phyloP scores from a whole-genome alignment of 768 basidiomycete genomes.

The Rhizopogon rudus region DNA sequence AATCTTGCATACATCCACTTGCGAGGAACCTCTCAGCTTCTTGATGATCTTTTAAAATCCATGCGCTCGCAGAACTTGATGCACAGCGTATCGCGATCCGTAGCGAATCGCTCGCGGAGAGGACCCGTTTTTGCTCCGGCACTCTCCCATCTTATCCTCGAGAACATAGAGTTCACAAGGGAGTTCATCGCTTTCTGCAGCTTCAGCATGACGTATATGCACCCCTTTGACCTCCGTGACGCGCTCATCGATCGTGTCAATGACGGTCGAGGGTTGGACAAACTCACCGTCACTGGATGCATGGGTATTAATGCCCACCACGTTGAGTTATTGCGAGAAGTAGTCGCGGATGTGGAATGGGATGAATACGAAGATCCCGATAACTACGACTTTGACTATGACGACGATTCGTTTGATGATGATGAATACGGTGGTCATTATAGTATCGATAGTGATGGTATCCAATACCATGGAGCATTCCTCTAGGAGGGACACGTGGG shows the following conservation, averaged over 20 bases:
- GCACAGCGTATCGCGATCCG: background rate
- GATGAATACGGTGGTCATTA: background rate
- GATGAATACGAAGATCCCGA: background rate
- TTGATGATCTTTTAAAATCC: background rate
- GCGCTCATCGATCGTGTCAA: constrained; percentile 3
- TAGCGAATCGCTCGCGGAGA: background rate
- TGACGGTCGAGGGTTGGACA: background rate
- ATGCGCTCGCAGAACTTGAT: background rate
- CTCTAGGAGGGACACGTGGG: background rate
- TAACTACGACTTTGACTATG: background rate
- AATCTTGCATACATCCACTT: background rate
- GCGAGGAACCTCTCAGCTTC: background rate
- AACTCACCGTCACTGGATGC: background rate
- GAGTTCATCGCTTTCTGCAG: background rate
- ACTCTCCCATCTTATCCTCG: background rate
- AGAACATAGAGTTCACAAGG: background rate
- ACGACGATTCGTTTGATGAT: background rate
- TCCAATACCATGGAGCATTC: background rate
- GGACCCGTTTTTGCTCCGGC: background rate
- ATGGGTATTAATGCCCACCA: background rate
- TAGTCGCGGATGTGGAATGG: background rate
- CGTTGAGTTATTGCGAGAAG: background rate
- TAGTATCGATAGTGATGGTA: background rate
- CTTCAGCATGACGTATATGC: too few relatives aligned
- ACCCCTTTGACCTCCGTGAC: background rate